Evolutionary conservation across 2,329 filamentous ascomycete species (phyloP).

Genomic region (Aureobasidium musti): DNA sequence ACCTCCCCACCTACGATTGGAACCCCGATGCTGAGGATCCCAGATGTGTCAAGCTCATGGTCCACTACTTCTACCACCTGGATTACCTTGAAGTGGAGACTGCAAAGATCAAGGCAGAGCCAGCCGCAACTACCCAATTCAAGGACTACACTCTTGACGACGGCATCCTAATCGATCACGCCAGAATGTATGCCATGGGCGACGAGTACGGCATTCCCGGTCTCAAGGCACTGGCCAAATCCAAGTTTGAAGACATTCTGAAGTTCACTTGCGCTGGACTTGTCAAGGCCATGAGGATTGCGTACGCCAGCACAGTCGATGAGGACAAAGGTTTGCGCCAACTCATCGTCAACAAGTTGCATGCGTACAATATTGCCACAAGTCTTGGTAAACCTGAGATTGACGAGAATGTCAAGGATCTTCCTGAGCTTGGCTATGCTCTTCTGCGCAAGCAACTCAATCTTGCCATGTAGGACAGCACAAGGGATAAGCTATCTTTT

Average conservation of each 20-base stretch:
- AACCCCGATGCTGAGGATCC: conserved; percentile 34
- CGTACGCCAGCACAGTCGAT: conserved; percentile 37
- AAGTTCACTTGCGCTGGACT: conserved; percentile 37
- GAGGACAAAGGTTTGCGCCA: conserved; percentile 40
- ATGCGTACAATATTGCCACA: neutral
- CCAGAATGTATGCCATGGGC: conserved; percentile 37
- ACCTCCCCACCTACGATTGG: no score
- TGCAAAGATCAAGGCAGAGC: neutral
- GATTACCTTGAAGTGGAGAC: conserved; percentile 28
- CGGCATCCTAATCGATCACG: conserved; percentile 32
- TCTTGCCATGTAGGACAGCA: no score
- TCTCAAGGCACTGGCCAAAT: conserved; percentile 35
- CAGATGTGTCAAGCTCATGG: conserved; percentile 35
- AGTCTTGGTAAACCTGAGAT: conserved; percentile 36
- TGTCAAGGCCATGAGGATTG: conserved; percentile 37
- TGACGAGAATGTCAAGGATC: conserved; percentile 36
- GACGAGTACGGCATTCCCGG: conserved; percentile 36
- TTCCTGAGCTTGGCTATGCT: conserved; percentile 38
- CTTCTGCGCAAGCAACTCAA: neutral
- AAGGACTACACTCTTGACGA: conserved; percentile 36
- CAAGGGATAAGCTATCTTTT: no score
- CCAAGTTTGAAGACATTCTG: conserved; percentile 36
- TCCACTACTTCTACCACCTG: conserved; percentile 37
- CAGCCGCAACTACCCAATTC: neutral
- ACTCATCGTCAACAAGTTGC: conserved; percentile 35